Evolutionary conservation across 345 rosid species (phyloP), one percentile per base, ranked within the genome.

Genomic region (Salix dunnii): DNA sequence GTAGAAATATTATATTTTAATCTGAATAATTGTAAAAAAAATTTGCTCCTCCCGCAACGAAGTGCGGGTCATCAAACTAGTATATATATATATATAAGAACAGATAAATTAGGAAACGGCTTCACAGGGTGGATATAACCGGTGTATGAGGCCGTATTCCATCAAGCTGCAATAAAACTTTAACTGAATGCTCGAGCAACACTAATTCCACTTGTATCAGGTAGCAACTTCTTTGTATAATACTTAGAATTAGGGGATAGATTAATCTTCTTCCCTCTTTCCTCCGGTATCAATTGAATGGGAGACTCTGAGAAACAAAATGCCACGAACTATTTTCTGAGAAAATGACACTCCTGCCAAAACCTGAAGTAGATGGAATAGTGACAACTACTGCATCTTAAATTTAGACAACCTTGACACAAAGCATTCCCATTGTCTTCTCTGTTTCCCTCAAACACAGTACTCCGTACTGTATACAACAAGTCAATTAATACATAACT

Each of bases 231-330:
- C 89, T 94, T 92, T 87, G 78, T 88, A 80, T 91, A 93, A 79
- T 93, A 93, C 83, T 95, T 95, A 0, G 96, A 95, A 38, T 81
- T 91, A 4, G 96, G 91, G 3, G 93, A 90, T 30, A 88, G 88
- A 86, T 93, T 89, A 80, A 95, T 93, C 80, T 75, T 90, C 85
- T 79, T 85, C 82, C 93, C 83, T 83, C 90, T 93, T 82, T 80
- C 79, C 14, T 86, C 90, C 0, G 97, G 98, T 82, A 95, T 84
- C 86, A 77, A 70, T 71, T 93, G 90, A 36, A 95, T 86, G 18
- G 90, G 82, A 73, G 97, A 91, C 79, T 93, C 94, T 6, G 81
- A 60, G 86, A 91, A 71, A 74, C 42, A 77, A 69, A 69, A 68
- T 62, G 31, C 33, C 21, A 8, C 21, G 60, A 46, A 20, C 75